phyloP scores from a whole-genome alignment of 2,329 filamentous ascomycete species.

The Trichoderma afroharzianum region DNA sequence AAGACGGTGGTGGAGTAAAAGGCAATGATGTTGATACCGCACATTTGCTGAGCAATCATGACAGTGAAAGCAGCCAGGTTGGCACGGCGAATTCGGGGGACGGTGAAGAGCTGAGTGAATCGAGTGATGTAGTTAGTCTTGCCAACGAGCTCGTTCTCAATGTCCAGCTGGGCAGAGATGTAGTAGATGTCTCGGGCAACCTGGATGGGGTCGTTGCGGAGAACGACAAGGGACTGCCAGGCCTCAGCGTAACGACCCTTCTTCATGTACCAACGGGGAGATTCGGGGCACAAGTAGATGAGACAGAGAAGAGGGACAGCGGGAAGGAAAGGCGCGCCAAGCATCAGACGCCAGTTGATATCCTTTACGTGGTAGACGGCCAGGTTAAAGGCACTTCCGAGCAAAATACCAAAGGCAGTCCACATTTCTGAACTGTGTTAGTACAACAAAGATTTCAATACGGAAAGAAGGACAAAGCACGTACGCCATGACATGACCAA shows the following conservation, averaged over 20 bases:
- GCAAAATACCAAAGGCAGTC: constrained; percentile 52
- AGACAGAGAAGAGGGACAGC: constrained; percentile 50
- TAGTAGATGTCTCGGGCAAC: constrained; percentile 60
- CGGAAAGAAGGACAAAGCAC: not conserved
- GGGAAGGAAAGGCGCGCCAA: constrained; percentile 61
- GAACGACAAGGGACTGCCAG: constrained; percentile 49
- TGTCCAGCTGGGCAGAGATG: constrained; percentile 41
- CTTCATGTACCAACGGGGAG: constrained; percentile 62
- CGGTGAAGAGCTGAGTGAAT: constrained; percentile 60
- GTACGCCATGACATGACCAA: constrained; percentile 74
- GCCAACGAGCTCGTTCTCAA: constrained; percentile 38
- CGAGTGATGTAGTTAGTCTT: constrained; percentile 43
- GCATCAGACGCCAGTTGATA: constrained; percentile 39
- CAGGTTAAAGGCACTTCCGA: constrained; percentile 41
- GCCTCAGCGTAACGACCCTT: constrained; percentile 59
- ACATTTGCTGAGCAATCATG: constrained; percentile 76
- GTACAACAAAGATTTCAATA: not conserved
- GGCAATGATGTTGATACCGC: constrained; percentile 65
- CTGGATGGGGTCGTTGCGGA: constrained; percentile 53
- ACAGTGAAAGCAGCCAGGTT: constrained; percentile 73
- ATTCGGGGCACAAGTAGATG: constrained; percentile 62
- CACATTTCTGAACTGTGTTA: constrained; percentile 51
- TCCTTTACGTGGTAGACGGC: constrained; percentile 26
- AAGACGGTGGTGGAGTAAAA: constrained; percentile 69
- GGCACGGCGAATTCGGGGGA: constrained; percentile 65